Base-by-base conservation (phyloP, 805 yeast genomes). In the Suhomyces sp. region DNA sequence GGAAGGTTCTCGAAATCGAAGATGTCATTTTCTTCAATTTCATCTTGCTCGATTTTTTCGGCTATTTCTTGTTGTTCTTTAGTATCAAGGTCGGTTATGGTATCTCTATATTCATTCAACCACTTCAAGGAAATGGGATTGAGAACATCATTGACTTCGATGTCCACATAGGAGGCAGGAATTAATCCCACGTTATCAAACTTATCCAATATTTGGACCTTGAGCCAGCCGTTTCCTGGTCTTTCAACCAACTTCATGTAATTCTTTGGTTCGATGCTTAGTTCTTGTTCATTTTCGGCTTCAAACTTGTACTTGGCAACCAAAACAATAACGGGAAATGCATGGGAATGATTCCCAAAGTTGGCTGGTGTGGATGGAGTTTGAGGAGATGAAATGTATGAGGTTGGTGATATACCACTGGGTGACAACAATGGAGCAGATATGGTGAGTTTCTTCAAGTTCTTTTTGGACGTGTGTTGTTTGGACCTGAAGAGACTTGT, bases 171-270 rank as follows among this genome's bases (percentile, higher is more conserved):
- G 29, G 60, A 54, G 3, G 71, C 68, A 5, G 72, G 72, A 20
- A 67, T 57, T 4, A 59, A 44, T 0, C 72, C 72, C 7, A 20
- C 36, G 10, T 38, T 29, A 20, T 41, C 45, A 16, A 36, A 39
- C 10, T 50, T 42, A 26, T 53, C 57, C 17, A 65, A 39, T 13
- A 43, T 38, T 37, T 56, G 57, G 3, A 66, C 71, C 24, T 48
- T 38, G 17, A 67, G 36, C 72, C 71, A 65, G 16, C 72, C 72
- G 40, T 63, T 62, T 2, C 69, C 71, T 3, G 59, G 61, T 19
- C 65, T 48, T 15, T 60, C 58, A 4, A 65, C 21, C 10, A 65
- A 43, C 36, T 56, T 57, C 22, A 65, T 46, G 40, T 55, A 58
- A 10, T 62, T 66, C 5, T 53, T 49, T 11, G 53, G 39, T 6